phyloP scores from a whole-genome alignment of 1,284 basidiomycete species.

The Pterulicium gracile region DNA sequence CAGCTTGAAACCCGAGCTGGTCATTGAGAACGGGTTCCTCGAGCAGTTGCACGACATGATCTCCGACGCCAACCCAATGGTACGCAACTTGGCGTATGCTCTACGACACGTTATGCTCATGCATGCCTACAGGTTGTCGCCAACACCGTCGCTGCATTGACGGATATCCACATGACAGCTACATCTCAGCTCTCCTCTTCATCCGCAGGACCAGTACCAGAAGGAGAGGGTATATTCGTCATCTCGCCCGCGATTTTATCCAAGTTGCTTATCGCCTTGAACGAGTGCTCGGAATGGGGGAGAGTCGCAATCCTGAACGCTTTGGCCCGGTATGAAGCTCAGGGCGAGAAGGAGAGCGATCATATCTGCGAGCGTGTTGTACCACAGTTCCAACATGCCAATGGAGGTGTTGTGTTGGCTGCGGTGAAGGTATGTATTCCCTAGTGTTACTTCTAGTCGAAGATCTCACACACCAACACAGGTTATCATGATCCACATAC shows the following conservation, averaged over 20 bases:
- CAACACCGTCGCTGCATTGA: slow-evolving; percentile 88
- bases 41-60: slow-evolving; percentile 86
- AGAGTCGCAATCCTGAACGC: slow-evolving; percentile 88
- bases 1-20: slow-evolving; percentile 91
- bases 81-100: too few relatives aligned
- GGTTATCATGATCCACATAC: slow-evolving; percentile 97
- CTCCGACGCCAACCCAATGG: slow-evolving; percentile 95
- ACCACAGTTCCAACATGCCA: slow-evolving; percentile 97
- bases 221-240: slow-evolving; percentile 50
- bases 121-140: slow-evolving; percentile 75
- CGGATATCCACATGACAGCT: slow-evolving; percentile 80
- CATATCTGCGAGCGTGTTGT: slow-evolving; percentile 98
- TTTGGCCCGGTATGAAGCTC: slow-evolving; percentile 72
- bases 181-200: slow-evolving; percentile 41
- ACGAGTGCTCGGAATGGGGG: slow-evolving; percentile 99
- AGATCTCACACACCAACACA: slow-evolving; percentile 18
- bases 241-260: slow-evolving; percentile 78
- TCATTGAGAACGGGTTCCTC: slow-evolving; percentile 92
- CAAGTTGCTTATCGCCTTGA: slow-evolving; percentile 90
- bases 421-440: slow-evolving; percentile 71
- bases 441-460: slow-evolving; percentile 7
- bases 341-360: slow-evolving; percentile 90
- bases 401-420: slow-evolving; percentile 89
- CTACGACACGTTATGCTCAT: background rate
- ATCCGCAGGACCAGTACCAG: slow-evolving; percentile 38